phyloP scores from a whole-genome alignment of 441 rosid species.

The Viola pubescens region DNA sequence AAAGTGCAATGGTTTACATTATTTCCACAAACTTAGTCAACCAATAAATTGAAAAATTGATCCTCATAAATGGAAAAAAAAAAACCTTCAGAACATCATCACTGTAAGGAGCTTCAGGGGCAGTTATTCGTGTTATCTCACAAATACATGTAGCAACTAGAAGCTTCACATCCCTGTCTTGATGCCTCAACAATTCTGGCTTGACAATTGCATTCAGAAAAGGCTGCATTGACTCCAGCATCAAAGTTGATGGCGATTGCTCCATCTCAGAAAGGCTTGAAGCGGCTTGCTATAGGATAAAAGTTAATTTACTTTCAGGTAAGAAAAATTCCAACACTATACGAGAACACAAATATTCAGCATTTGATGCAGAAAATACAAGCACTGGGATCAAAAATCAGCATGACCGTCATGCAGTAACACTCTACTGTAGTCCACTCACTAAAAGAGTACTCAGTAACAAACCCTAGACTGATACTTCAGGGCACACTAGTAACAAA shows the following conservation, averaged over 20 bases:
- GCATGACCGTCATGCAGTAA: background rate
- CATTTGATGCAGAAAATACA: background rate
- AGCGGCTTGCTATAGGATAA: constrained; percentile 76
- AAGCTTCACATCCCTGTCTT: constrained; percentile 93
- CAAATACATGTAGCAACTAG: constrained; percentile 94
- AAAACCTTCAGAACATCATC: constrained; percentile 84
- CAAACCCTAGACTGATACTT: too few species aligned
- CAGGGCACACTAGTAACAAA: too few species aligned
- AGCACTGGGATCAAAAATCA: constrained; percentile 5
- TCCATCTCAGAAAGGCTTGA: constrained; percentile 80
- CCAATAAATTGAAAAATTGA: constrained; percentile 4
- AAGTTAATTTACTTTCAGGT: constrained; percentile 14
- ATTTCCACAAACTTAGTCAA: background rate
- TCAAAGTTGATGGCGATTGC: constrained; percentile 67
- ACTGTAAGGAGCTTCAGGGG: constrained; percentile 97
- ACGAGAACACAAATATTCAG: constrained; percentile 5
- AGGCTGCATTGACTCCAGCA: constrained; percentile 77
- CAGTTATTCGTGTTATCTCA: constrained; percentile 95
- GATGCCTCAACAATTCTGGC: constrained; percentile 86
- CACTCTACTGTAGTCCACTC: background rate
- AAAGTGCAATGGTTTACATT: background rate
- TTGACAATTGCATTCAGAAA: constrained; percentile 74
- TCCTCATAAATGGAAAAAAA: constrained; percentile 11
- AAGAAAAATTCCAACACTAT: constrained; percentile 1
- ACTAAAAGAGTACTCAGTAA: too few species aligned